A percentile compares a stretch with the other conserved stretches of the same genome.
Conservation (phyloP, 306 rosid genomes). For the Dryas octopetala region DNA sequence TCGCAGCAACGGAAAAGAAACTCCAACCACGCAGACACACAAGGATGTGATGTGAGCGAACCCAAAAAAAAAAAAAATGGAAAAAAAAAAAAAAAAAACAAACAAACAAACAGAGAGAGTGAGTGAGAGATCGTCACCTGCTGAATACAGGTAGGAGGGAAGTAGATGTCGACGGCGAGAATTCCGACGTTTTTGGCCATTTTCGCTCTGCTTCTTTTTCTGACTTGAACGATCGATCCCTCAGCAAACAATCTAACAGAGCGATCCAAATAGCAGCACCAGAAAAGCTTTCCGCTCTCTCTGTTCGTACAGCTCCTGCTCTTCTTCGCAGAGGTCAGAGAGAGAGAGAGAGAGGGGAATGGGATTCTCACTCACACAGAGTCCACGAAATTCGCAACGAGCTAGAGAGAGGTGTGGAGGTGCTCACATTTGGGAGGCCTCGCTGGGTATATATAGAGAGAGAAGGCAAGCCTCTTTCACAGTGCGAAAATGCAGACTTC, state of each 20-base stretch:
- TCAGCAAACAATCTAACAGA: neutral
- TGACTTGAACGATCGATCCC: neutral
- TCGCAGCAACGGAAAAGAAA: neutral
- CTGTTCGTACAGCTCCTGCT: neutral
- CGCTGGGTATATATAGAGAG: conserved; percentile 15
- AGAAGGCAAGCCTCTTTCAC: neutral
- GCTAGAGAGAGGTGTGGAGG: conserved; percentile 13
- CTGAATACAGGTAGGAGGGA: conserved; percentile 77
- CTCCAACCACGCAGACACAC: neutral
- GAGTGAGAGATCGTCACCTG: conserved; percentile 57
- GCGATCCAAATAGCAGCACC: neutral
- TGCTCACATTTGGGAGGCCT: neutral
- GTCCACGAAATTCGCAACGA: conserved; percentile 3
- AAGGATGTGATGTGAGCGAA: neutral
- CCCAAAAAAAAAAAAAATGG: neutral
- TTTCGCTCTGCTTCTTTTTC: conserved; percentile 2
- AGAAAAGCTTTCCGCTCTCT: conserved; percentile 7
- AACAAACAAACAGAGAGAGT: neutral
- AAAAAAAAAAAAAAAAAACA: neutral
- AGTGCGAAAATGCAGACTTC: conserved; percentile 19
- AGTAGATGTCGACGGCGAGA: conserved; percentile 91
- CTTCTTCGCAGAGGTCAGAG: neutral
- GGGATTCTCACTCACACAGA: neutral
- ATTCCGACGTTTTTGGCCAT: conserved; percentile 93
- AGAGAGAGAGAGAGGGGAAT: neutral